phyloP scores from a whole-genome alignment of 192 early-diverging fungal species.

The Funneliformis mosseae region DNA sequence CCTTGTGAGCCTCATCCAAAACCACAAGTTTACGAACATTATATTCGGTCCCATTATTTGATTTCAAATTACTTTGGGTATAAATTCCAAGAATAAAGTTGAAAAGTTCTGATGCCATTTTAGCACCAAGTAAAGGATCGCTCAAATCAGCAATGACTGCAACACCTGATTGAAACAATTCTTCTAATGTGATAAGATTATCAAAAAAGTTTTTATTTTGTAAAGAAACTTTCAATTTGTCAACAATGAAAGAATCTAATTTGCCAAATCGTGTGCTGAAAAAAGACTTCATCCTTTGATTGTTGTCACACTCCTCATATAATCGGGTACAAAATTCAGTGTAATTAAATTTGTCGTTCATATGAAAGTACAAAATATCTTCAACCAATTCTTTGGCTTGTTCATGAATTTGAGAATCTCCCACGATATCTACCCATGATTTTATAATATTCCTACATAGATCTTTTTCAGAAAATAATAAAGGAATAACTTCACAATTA shows the following conservation, averaged over 20 bases:
- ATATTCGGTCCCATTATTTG: background rate
- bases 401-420: background rate
- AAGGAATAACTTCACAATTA: slow-evolving; percentile 6
- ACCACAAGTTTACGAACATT: slow-evolving; percentile 4
- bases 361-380: background rate
- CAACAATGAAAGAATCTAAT: slow-evolving; percentile 16
- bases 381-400: background rate
- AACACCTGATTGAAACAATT: slow-evolving; percentile 1
- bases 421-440: background rate
- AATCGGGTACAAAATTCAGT: background rate
- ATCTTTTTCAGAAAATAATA: slow-evolving; percentile 4
- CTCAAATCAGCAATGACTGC: slow-evolving; percentile 20
- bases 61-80: background rate
- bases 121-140: background rate
- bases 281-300: background rate
- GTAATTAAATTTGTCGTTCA: background rate
- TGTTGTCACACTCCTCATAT: background rate
- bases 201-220: background rate
- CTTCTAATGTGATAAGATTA: background rate
- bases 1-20: slow-evolving; percentile 17
- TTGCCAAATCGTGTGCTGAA: background rate
- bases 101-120: slow-evolving; percentile 14
- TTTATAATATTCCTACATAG: background rate
- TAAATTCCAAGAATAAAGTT: slow-evolving; percentile 2
- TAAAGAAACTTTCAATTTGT: background rate